Evolutionary conservation across 768 basidiomycete genomes (phyloP).

Genomic region (Cystobasidium onofrii): DNA sequence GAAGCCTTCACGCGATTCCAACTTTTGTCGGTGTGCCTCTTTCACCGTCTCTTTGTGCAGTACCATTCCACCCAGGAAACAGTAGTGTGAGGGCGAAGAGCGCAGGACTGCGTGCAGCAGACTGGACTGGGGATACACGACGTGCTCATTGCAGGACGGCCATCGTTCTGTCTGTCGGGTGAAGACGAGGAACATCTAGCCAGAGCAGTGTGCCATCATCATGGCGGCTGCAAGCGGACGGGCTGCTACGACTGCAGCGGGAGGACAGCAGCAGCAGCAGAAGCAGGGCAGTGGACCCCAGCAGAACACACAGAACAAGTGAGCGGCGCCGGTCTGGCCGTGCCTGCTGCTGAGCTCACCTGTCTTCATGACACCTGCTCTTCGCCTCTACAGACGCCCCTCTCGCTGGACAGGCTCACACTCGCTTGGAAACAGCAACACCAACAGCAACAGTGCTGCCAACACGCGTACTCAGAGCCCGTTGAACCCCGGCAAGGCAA

Average conservation of each 20-base stretch:
- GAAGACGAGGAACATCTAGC: no score
- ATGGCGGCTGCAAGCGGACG: not conserved
- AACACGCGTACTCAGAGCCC: not conserved
- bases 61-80: not conserved
- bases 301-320: not conserved
- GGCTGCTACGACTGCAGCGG: not conserved
- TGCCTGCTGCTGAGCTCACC: not conserved
- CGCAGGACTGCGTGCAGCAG: not conserved
- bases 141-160: not conserved
- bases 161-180: no score
- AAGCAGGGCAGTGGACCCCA: not conserved
- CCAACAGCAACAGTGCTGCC: not conserved
- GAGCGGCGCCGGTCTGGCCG: not conserved
- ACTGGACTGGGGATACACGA: not conserved
- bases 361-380: not conserved
- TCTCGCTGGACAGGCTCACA: conserved; percentile 12
- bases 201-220: no score
- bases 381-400: not conserved
- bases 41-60: not conserved
- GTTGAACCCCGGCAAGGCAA: not conserved
- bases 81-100: not conserved
- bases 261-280: not conserved
- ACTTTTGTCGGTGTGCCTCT: not conserved
- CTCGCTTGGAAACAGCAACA: conserved; percentile 2
- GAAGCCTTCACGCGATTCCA: no score